A percentile compares a stretch with the other conserved stretches of the same genome.
These are phyloP conservation scores for Alternaria novae-zelandiae DNA, from an alignment of 2,329 filamentous ascomycete species.

Conservation along the genomic window DNA sequence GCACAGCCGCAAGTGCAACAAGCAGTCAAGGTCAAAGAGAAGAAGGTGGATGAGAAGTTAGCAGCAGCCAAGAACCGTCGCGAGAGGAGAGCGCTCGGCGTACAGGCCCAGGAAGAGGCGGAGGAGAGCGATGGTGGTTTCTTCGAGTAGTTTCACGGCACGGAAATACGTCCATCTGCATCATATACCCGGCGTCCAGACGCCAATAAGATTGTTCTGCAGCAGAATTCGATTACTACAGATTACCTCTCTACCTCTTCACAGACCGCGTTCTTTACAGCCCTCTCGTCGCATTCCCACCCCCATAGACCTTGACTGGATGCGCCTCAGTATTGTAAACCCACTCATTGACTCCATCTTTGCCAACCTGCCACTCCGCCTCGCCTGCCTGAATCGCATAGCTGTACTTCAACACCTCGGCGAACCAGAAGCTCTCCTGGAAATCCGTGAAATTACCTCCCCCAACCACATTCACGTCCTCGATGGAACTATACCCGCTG, in stretches of 20 bases:
- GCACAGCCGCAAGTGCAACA: constrained; percentile 10
- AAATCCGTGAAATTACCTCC: constrained; percentile 71
- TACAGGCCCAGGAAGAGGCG: constrained; percentile 30
- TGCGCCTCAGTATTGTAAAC: constrained; percentile 73
- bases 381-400: constrained; percentile 73
- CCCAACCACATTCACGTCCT: constrained; percentile 67
- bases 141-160: constrained; percentile 39
- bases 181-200: constrained; percentile 25
- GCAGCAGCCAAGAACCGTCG: constrained; percentile 21
- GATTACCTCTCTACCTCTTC: neutral
- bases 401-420: constrained; percentile 84
- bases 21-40: constrained; percentile 16
- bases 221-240: neutral
- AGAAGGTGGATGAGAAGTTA: constrained; percentile 23
- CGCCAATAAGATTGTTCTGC: constrained; percentile 1
- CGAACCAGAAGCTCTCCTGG: constrained; percentile 88
- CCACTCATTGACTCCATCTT: constrained; percentile 59
- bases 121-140: constrained; percentile 49
- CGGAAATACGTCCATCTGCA: constrained; percentile 11
- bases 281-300: neutral
- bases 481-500: constrained; percentile 71
- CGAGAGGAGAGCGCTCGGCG: constrained; percentile 26
- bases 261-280: neutral
- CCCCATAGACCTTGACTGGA: constrained; percentile 57
- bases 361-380: constrained; percentile 63